These are phyloP conservation scores for Cydonia oblonga DNA, from an alignment of 331 rosid species.

Conservation along the genomic window DNA sequence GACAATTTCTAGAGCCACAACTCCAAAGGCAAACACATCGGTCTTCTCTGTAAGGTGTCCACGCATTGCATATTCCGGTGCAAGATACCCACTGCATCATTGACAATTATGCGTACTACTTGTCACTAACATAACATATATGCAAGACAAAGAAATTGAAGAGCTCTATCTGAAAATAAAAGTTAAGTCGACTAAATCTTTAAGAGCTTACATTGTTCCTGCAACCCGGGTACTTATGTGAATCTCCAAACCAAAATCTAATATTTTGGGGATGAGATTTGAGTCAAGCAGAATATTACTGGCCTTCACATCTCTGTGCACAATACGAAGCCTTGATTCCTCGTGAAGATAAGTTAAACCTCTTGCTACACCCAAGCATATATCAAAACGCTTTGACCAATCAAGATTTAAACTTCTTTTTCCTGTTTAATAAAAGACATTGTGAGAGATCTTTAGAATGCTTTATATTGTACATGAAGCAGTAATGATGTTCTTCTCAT, in stretches of 20 bases:
- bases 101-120: not conserved
- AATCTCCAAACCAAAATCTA: slow-evolving; percentile 74
- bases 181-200: not conserved
- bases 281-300: slow-evolving; percentile 67
- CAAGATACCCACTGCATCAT: slow-evolving; percentile 71
- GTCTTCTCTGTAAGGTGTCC: slow-evolving; percentile 80
- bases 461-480: not conserved
- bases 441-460: not conserved
- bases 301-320: slow-evolving; percentile 74
- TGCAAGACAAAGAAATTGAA: not conserved
- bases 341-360: slow-evolving; percentile 78
- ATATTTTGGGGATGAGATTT: slow-evolving; percentile 60
- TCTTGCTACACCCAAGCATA: slow-evolving; percentile 65
- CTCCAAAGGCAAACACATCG: slow-evolving; percentile 73
- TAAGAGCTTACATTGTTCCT: slow-evolving; percentile 57
- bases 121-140: not conserved
- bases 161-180: not conserved
- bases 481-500: slow-evolving; percentile 10
- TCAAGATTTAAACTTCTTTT: slow-evolving; percentile 24
- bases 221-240: slow-evolving; percentile 85
- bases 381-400: slow-evolving; percentile 60
- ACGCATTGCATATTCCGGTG: slow-evolving; percentile 85
- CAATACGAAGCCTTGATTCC: slow-evolving; percentile 64
- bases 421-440: slow-evolving; percentile 26
- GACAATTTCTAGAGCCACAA: slow-evolving; percentile 60